Percentiles rank a stretch among this genome's conserved stretches.
Conservation (phyloP, 2,329 filamentous ascomycete genomes). For the Rhinocladiella similis region DNA sequence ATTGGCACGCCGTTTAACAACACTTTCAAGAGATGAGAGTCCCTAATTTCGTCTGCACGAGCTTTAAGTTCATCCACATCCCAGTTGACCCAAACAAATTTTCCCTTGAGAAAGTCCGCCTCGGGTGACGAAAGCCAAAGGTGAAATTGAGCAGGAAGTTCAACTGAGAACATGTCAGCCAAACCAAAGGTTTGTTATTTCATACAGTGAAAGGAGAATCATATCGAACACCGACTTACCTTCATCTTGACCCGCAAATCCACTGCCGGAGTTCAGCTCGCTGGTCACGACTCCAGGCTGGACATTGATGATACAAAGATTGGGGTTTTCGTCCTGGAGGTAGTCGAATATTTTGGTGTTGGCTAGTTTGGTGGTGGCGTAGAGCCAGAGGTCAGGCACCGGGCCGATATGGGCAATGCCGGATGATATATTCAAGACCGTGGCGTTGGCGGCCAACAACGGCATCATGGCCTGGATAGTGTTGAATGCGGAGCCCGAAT, state of each 20-base stretch:
- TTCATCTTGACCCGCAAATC: conserved; percentile 3
- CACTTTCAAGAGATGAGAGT: conserved; percentile 7
- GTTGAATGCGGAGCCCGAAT: conserved; percentile 14
- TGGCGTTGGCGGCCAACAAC: conserved; percentile 8
- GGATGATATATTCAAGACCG: conserved; percentile 12
- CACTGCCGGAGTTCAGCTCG: conserved; percentile 8
- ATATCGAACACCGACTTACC: not conserved
- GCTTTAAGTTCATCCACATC: conserved; percentile 53
- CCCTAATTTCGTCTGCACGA: conserved; percentile 37
- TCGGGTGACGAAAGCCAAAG: conserved; percentile 50
- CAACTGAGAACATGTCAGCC: conserved; percentile 2
- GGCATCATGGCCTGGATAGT: conserved; percentile 12
- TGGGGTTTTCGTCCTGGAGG: conserved; percentile 42
- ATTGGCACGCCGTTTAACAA: conserved; percentile 16
- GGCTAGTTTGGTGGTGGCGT: conserved; percentile 45
- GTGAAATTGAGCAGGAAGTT: conserved; percentile 43
- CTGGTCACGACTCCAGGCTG: conserved; percentile 41
- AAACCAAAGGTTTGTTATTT: not conserved
- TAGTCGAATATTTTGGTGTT: conserved; percentile 44
- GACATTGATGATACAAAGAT: conserved; percentile 42
- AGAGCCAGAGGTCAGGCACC: conserved; percentile 27
- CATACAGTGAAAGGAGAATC: not conserved
- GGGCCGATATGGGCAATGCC: conserved; percentile 15
- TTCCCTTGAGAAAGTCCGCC: conserved; percentile 48
- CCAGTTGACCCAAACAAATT: conserved; percentile 53